These are phyloP conservation scores for Yamagishiella unicocca DNA, from an alignment of 139 green algal genomes.

Conservation along the genomic window DNA sequence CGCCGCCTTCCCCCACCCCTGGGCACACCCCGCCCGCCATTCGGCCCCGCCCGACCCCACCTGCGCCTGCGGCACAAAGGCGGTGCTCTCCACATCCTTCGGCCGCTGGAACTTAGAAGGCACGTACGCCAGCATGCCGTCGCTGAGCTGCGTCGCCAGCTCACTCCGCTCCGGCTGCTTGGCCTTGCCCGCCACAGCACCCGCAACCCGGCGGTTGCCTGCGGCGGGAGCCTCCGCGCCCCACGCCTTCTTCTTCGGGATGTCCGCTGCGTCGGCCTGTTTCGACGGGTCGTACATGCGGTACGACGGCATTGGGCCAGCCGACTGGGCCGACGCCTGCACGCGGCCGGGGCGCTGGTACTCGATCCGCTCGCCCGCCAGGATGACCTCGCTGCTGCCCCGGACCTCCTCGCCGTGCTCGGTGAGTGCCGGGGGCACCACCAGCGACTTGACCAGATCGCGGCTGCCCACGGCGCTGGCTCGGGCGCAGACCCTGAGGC, in stretches of 20 bases:
- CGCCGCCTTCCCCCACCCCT: too few species aligned
- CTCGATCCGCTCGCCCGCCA: neutral
- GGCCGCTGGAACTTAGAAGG: constrained; percentile 1
- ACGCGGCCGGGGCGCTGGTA: neutral
- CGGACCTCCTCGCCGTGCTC: constrained; percentile 11
- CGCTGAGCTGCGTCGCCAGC: constrained; percentile 11
- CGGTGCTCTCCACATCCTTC: neutral
- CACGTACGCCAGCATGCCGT: constrained; percentile 42
- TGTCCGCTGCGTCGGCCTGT: neutral
- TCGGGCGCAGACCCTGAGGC: neutral
- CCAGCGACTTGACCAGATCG: constrained; percentile 29
- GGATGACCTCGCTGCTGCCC: constrained; percentile 10
- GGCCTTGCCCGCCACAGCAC: neutral
- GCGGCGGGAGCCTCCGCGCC: neutral
- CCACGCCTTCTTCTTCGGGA: neutral
- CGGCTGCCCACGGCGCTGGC: neutral
- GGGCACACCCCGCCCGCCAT: too few species aligned
- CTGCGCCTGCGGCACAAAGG: constrained; percentile 37
- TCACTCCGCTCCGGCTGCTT: neutral
- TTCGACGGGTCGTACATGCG: neutral
- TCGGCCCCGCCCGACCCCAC: too few species aligned
- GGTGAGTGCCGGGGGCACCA: constrained; percentile 15
- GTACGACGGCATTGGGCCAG: neutral
- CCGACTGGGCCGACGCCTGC: too few species aligned
- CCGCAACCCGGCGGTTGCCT: neutral